Percentiles rank a stretch among this genome's conserved stretches.
These are phyloP conservation scores for Euphorbia schlechtendalii DNA, from an alignment of 441 rosid genomes.

Conservation along the genomic window DNA sequence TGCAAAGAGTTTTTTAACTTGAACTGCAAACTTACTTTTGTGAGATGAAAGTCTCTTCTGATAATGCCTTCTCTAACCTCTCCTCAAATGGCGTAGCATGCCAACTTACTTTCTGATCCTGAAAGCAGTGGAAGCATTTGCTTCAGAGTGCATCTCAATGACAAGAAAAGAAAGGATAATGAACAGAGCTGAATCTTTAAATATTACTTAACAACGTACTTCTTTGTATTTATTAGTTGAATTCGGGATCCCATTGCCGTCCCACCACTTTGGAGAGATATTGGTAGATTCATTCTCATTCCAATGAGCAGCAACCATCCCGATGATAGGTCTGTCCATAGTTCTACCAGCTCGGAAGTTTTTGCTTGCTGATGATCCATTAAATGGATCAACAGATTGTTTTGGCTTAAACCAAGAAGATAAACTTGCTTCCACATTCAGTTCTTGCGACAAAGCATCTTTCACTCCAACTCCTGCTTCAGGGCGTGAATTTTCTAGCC, in stretches of 20 bases:
- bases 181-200: too few species aligned
- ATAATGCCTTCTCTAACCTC: slow-evolving; percentile 91
- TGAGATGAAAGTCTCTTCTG: slow-evolving; percentile 51
- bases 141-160: not conserved
- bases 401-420: slow-evolving; percentile 55
- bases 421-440: slow-evolving; percentile 42
- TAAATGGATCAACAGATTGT: slow-evolving; percentile 18
- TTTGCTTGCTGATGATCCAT: slow-evolving; percentile 18
- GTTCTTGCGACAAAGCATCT: slow-evolving; percentile 26
- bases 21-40: slow-evolving; percentile 47
- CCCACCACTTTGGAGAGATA: slow-evolving; percentile 77
- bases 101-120: slow-evolving; percentile 98
- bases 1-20: too few species aligned
- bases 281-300: slow-evolving; percentile 46
- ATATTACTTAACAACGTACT: too few species aligned
- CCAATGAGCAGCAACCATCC: slow-evolving; percentile 89
- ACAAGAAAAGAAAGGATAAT: slow-evolving; percentile 5
- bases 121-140: slow-evolving; percentile 19
- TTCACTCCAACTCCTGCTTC: slow-evolving; percentile 22
- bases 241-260: slow-evolving; percentile 97
- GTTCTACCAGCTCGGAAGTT: slow-evolving; percentile 37
- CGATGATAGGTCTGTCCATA: slow-evolving; percentile 78
- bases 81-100: slow-evolving; percentile 98
- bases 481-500: slow-evolving; percentile 28
- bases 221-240: slow-evolving; percentile 93